phyloP scores from a whole-genome alignment of 1,139 yeast species.

The Sugiyamaella pinicola region DNA sequence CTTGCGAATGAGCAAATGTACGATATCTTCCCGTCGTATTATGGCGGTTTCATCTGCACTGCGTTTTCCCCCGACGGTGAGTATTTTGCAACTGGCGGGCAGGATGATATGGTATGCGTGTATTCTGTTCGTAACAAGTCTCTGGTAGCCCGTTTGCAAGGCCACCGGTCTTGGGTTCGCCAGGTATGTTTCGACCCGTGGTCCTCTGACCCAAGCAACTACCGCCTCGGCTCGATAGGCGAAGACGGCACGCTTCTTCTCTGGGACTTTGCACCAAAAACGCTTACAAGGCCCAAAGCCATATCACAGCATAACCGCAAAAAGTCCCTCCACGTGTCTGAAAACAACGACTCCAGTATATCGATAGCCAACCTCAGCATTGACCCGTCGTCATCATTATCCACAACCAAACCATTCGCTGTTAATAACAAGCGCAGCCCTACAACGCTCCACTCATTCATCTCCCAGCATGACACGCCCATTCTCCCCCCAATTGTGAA shows the following conservation, averaged over 20 bases:
- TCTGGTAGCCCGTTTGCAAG: slow-evolving; percentile 53
- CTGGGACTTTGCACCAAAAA: slow-evolving; percentile 74
- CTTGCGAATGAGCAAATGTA: slow-evolving; percentile 51
- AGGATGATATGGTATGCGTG: slow-evolving; percentile 46
- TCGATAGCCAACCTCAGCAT: slow-evolving; percentile 7
- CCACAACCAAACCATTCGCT: slow-evolving; percentile 6
- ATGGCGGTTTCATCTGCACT: slow-evolving; percentile 63
- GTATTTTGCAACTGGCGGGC: slow-evolving; percentile 57
- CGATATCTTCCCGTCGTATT: slow-evolving; percentile 67
- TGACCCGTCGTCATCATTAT: slow-evolving; percentile 1
- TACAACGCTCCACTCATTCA: slow-evolving; percentile 35
- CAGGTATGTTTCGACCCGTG: slow-evolving; percentile 51
- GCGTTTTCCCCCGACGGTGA: slow-evolving; percentile 67
- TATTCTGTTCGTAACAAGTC: slow-evolving; percentile 38
- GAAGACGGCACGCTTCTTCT: slow-evolving; percentile 67
- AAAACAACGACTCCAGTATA: slow-evolving; percentile 3
- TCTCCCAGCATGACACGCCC: slow-evolving; percentile 35
- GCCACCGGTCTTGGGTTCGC: slow-evolving; percentile 68
- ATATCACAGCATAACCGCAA: slow-evolving; percentile 17
- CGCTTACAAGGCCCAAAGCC: slow-evolving; percentile 45
- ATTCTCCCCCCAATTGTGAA: slow-evolving; percentile 37
- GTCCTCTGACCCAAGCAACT: slow-evolving; percentile 44
- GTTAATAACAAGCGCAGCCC: not conserved
- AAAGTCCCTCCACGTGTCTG: slow-evolving; percentile 15
- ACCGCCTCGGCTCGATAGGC: slow-evolving; percentile 67